Evolutionary conservation across 148 eudicot species (phyloP), one percentile per base, ranked within the genome.

Genomic region (Camellia granthamiana): DNA sequence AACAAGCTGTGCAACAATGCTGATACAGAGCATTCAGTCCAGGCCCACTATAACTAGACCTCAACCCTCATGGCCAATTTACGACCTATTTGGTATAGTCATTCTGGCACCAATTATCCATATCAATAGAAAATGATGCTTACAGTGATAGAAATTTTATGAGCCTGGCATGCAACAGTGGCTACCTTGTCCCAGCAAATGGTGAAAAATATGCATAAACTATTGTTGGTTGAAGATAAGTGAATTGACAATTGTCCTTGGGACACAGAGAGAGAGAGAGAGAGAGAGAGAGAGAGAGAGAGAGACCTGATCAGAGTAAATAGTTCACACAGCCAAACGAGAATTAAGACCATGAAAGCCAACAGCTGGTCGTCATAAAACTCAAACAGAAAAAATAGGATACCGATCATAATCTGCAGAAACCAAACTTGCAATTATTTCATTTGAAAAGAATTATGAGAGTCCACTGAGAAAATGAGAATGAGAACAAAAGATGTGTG

Each of bases 291-390:
- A 30, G 38, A 80, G 66, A 60, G 54, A 30, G 38, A 30, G 38
- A 80, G 67, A 60, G 54, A 92, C 99, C 99, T 97, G 89, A 97
- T 91, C 83, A 97, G 90, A 51, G 99, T 97, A 88, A 97, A 97
- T 38, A 97, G 88, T 83, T 97, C 99, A 79, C 98, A 97, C 71
- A 97, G 80, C 99, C 99, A 97, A 71, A 97, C 99, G 72, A 97
- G 91, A 85, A 97, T 92, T 81, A 97, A 80, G 69, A 97, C 99
- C 99, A 97, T 94, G 90, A 97, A 97, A 85, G 98, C 99, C 89
- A 97, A 83, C 30, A 97, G 89, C 87, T 97, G 99, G 84, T 97
- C 99, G 52, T 97, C 98, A 83, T 97, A 97, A 67, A 97, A 97
- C 88, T 97, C 99, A 73, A 94, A 97, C 81, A 97, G 90, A 70